Evolutionary conservation across 169 alveolate species (phyloP).

Genomic region (Theileria parva): DNA sequence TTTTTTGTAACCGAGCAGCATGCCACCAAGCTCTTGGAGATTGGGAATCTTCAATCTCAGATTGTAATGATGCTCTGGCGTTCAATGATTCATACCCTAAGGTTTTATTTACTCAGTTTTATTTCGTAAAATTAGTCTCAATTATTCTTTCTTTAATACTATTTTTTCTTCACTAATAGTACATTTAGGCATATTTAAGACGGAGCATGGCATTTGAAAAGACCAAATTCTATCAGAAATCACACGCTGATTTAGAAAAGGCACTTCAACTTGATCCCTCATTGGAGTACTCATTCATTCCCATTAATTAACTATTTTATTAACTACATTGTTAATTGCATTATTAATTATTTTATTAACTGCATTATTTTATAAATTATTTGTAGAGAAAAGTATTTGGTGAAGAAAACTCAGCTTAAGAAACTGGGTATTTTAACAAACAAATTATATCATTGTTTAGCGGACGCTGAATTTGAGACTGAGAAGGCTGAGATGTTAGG

Average conservation of each 20-base stretch:
- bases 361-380: background rate
- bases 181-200: conserved; percentile 73
- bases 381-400: conserved; percentile 25
- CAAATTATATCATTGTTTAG: conserved; percentile 41
- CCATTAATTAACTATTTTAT: background rate
- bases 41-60: conserved; percentile 77
- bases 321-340: background rate
- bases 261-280: conserved; percentile 82
- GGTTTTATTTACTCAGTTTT: conserved; percentile 26
- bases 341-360: background rate
- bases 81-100: conserved; percentile 71
- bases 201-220: conserved; percentile 83
- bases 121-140: background rate
- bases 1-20: conserved; percentile 83
- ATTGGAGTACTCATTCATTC: conserved; percentile 50
- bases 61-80: conserved; percentile 75
- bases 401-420: conserved; percentile 27
- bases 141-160: background rate
- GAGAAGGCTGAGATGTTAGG: conserved; percentile 93
- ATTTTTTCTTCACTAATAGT: background rate
- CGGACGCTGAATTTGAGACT: conserved; percentile 81
- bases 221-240: conserved; percentile 83
- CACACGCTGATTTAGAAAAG: conserved; percentile 82
- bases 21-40: conserved; percentile 76
- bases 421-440: conserved; percentile 47